Evolutionary conservation across 202 grass and related monocot species (phyloP), one percentile per base, ranked within the genome.

Genomic region (Zizania palustris): DNA sequence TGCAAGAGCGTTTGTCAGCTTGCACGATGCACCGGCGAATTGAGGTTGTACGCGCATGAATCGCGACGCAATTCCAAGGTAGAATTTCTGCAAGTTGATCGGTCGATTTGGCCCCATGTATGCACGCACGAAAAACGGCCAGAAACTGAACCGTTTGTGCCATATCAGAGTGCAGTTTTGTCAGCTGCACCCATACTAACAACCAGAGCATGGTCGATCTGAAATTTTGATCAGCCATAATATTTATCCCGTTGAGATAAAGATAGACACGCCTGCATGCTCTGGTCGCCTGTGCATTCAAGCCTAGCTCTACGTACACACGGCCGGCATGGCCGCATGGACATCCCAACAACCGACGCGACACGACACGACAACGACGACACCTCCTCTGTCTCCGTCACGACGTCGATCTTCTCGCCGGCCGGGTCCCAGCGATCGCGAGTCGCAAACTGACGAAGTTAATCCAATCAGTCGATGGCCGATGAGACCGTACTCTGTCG

Each of bases 341-440:
- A 80, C 63, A 63, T 75, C 9, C 55, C 72, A 86, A 65, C 84
- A 49, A 59, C 75, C 69, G 6, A 34, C 35, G 34, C 19, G 42
- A 15, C 51, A 40, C 19, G 42, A 15, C 51, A 40, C 28, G 28
- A 28, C 28, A 28, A 28, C 57, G 39, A 36, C 50, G 50, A 19
- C 50, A 19, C 67, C 67, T 63, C 45, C 58, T 56, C 56, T 34
- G 57, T 75, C 40, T 7, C 34, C 71, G 11, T 76, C 65, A 3
- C 34, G 1, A 56, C 41, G 11, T 46, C 41, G 50, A 54, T 54
- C 21, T 20, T 42, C 60, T 13, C 9, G 44, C 6, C 45, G 34
- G 69, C 44, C 39, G 7, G 12, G 37, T 62, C 19, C 19, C 57
- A 2, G 1, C 10, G 44, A 51, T 11, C 28, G 46, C 40, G n/a